Conservation (phyloP, 2,329 filamentous ascomycete species). For the Zasmidium citrigriseum region DNA sequence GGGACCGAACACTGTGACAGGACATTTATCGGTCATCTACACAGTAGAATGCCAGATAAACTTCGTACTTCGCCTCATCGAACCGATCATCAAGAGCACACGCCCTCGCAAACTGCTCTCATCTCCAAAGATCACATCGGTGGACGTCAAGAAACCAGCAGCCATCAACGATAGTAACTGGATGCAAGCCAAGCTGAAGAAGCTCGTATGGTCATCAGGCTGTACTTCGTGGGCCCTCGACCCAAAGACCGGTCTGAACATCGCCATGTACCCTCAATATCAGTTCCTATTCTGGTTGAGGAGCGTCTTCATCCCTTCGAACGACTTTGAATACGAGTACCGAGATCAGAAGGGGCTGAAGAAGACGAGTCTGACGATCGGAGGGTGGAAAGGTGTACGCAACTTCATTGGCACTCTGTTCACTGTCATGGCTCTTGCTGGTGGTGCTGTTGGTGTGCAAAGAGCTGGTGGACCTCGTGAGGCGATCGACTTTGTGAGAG, state of each 20-base stretch:
- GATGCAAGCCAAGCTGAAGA: constrained; percentile 45
- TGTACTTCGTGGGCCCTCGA: constrained; percentile 58
- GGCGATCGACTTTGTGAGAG: neutral
- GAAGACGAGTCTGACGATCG: constrained; percentile 21
- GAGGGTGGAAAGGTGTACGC: constrained; percentile 24
- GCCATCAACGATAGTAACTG: constrained; percentile 39
- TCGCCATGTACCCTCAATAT: constrained; percentile 56
- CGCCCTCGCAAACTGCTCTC: constrained; percentile 29
- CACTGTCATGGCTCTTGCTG: constrained; percentile 1
- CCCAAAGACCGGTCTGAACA: constrained; percentile 48
- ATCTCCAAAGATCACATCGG: constrained; percentile 30
- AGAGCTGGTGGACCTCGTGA: constrained; percentile 1
- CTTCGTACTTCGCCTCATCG: constrained; percentile 45
- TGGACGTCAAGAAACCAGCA: constrained; percentile 41
- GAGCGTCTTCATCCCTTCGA: constrained; percentile 44
- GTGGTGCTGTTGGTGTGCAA: constrained; percentile 15
- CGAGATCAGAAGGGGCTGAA: constrained; percentile 14
- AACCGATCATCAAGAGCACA: constrained; percentile 42
- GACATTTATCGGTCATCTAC: constrained; percentile 54
- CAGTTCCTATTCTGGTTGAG: constrained; percentile 53
- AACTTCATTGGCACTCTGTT: constrained; percentile 7
- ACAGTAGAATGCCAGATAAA: constrained; percentile 56
- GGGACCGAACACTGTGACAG: constrained; percentile 50
- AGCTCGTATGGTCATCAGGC: constrained; percentile 52
- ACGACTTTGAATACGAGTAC: constrained; percentile 28